Conservation (phyloP, 257 asterid species). For the Primulina huaijiensis region DNA sequence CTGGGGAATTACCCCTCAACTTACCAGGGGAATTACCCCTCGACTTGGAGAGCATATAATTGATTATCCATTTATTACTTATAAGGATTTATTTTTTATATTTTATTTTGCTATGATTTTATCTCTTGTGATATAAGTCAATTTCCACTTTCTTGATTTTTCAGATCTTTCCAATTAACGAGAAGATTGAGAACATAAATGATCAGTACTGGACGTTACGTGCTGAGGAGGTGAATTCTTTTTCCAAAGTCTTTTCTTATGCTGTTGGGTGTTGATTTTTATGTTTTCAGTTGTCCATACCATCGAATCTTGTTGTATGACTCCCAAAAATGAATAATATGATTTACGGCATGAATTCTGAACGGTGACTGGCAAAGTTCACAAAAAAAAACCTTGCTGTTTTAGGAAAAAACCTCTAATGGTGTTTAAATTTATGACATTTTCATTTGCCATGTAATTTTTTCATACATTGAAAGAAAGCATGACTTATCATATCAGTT, state of each 20-base stretch:
- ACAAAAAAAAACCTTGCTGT: background rate
- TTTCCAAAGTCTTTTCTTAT: background rate
- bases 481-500: conserved; percentile 13
- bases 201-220: conserved; percentile 88
- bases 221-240: conserved; percentile 68
- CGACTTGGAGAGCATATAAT: background rate
- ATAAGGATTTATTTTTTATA: background rate
- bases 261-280: background rate
- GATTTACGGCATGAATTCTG: conserved; percentile 10
- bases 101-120: background rate
- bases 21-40: background rate
- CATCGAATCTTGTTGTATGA: background rate
- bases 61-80: conserved; percentile 7
- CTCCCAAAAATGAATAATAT: conserved; percentile 8
- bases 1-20: too few species aligned
- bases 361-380: background rate
- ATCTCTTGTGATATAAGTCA: conserved; percentile 13
- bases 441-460: conserved; percentile 1
- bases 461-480: conserved; percentile 10
- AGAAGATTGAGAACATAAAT: conserved; percentile 82
- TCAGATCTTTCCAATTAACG: conserved; percentile 18
- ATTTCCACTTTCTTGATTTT: background rate
- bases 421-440: background rate
- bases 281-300: background rate
- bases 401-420: background rate